These are phyloP conservation scores for Diddensiella santjacobensis DNA, from an alignment of 805 yeast species.

Conservation along the genomic window DNA sequence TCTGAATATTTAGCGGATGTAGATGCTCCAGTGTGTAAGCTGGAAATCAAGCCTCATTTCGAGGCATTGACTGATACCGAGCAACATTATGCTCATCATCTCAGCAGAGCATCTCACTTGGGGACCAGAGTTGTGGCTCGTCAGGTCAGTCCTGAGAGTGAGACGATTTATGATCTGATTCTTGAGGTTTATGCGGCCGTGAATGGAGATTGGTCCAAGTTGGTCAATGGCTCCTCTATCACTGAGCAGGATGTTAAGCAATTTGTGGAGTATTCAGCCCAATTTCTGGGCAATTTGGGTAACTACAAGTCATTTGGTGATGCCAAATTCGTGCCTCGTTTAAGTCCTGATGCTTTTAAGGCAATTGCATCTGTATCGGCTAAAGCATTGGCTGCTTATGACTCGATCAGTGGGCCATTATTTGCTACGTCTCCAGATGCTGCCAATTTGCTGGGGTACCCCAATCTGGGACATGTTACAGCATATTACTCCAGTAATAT, in stretches of 20 bases:
- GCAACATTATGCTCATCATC: conserved; percentile 75
- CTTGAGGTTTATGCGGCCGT: conserved; percentile 51
- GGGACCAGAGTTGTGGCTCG: conserved; percentile 78
- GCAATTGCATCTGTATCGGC: conserved; percentile 44
- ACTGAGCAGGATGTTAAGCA: conserved; percentile 38
- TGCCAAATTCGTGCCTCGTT: conserved; percentile 72
- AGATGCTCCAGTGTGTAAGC: conserved; percentile 65
- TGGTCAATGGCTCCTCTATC: conserved; percentile 37
- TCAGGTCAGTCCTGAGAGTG: conserved; percentile 81
- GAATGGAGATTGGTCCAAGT: conserved; percentile 46
- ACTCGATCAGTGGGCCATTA: conserved; percentile 38
- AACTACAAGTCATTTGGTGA: conserved; percentile 87
- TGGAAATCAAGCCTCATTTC: conserved; percentile 67
- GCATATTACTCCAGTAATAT: conserved; percentile 62
- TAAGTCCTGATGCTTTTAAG: conserved; percentile 47
- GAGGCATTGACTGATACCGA: conserved; percentile 56
- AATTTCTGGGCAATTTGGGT: conserved; percentile 62
- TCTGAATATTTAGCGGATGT: conserved; percentile 44
- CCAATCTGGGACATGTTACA: conserved; percentile 69
- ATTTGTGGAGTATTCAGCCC: conserved; percentile 61
- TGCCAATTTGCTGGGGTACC: conserved; percentile 66
- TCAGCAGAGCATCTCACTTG: conserved; percentile 77
- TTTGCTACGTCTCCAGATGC: conserved; percentile 48
- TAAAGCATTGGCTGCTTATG: conserved; percentile 31
- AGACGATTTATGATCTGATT: conserved; percentile 66